Percentiles rank a stretch among this genome's conserved stretches.
Evolutionary conservation across 371 early-diverging fungal species (phyloP).

Genomic region (Cokeromyces recurvatus): DNA sequence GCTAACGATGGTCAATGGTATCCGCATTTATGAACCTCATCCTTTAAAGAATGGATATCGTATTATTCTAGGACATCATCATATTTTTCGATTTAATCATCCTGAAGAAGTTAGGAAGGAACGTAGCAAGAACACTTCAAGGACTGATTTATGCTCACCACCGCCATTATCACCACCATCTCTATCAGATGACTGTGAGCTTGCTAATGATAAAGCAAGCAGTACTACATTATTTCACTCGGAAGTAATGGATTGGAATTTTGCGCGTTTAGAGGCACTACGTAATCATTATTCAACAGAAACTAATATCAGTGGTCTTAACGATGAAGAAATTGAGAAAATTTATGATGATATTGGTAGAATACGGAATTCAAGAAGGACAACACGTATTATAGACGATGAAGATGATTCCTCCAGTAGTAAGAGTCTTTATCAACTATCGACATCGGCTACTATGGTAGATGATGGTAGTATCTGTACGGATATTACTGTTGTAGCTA

Average conservation of each 20-base stretch:
- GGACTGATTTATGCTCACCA: slow-evolving; percentile 9
- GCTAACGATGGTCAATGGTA: slow-evolving; percentile 76
- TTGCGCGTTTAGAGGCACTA: slow-evolving; percentile 68
- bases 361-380: slow-evolving; percentile 48
- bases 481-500: slow-evolving; percentile 7
- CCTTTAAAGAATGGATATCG: slow-evolving; percentile 72
- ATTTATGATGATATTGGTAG: slow-evolving; percentile 55
- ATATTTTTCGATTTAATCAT: slow-evolving; percentile 83
- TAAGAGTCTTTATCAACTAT: slow-evolving; percentile 10
- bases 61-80: slow-evolving; percentile 76
- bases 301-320: slow-evolving; percentile 40
- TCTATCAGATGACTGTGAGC: slow-evolving; percentile 3
- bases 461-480: slow-evolving; percentile 46
- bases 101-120: slow-evolving; percentile 84
- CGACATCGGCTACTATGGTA: slow-evolving; percentile 25
- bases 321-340: slow-evolving; percentile 58
- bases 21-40: slow-evolving; percentile 53
- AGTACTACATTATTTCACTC: slow-evolving; percentile 33
- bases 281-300: slow-evolving; percentile 45
- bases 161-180: neutral
- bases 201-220: slow-evolving; percentile 1
- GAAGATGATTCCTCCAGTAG: slow-evolving; percentile 46
- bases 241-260: slow-evolving; percentile 75
- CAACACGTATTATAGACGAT: slow-evolving; percentile 28
- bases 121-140: slow-evolving; percentile 50